Evolutionary conservation across 106 monocot species (phyloP), one percentile per base, ranked within the genome.

Genomic region (Amphibolis antarctica): DNA sequence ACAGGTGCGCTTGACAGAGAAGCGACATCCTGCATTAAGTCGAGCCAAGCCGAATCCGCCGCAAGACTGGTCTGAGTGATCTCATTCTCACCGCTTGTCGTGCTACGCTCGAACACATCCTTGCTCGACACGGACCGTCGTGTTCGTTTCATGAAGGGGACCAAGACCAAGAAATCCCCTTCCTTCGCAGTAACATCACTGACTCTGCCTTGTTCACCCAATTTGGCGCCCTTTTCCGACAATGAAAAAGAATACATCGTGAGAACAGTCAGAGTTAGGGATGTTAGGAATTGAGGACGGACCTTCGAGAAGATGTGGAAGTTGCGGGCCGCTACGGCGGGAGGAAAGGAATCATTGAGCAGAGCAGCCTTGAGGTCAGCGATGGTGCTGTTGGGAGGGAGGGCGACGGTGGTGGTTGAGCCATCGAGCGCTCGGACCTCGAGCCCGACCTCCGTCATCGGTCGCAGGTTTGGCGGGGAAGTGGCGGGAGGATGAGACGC

Each of bases 281-380:
- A 36, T 36, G 7, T 10, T 25, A 14, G 53, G 44, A 53, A 9
- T 19, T 25, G 26, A 26, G 29, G 11, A 57, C 10, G 12, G 20
- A 84, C 92, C 80, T 89, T 89, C 70, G 76, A 78, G 70, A 86
- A 94, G 13, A 94, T 80, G 53, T 86, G 86, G 64, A 94, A 94
- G 69, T 66, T 69, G 2, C 75, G 77, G 51, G 69, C 73, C 43
- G 75, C 55, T 25, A 45, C 74, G 22, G 89, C 89, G 15, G 94
- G 76, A 42, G 63, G 73, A 57, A 94, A 94, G 29, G 80, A 82
- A 18, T 73, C 55, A 59, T 58, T 81, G 50, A 86, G 52, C 5
- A 77, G 36, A 21, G 22, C 20, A 10, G 46, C 23, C 82, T 86
- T 89, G 55, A 94, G 56, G 30, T 86, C 82, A 27, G 66, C 67